Conservation (phyloP, 352 stramenopile genomes). For the Thraustotheca clavata region DNA sequence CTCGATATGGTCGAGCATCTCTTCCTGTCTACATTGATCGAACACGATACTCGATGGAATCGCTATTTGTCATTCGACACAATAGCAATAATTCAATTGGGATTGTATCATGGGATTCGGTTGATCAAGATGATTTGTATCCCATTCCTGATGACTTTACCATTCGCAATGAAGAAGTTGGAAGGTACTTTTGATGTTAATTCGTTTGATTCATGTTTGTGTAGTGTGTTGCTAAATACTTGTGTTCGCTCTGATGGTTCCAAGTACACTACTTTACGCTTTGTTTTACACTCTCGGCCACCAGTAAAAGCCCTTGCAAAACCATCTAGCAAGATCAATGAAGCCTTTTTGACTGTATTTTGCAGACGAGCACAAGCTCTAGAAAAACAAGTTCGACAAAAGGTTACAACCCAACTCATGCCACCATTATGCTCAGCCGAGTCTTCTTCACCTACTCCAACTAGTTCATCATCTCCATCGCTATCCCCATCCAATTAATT, state of each 20-base stretch:
- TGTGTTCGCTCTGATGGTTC: conserved; percentile 47
- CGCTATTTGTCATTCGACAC: conserved; percentile 62
- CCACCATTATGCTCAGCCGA: neutral
- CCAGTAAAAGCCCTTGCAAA: conserved; percentile 55
- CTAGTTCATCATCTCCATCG: neutral
- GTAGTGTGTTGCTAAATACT: conserved; percentile 31
- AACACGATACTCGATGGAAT: conserved; percentile 62
- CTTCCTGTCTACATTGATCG: conserved; percentile 51
- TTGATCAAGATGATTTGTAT: conserved; percentile 60
- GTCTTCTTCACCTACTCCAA: neutral
- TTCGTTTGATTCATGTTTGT: neutral
- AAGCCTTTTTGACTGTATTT: conserved; percentile 69
- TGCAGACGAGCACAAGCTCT: conserved; percentile 66
- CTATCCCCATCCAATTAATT: too few species aligned
- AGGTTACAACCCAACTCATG: too few species aligned
- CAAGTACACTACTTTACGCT: conserved; percentile 42
- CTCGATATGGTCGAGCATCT: conserved; percentile 69
- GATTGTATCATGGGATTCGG: conserved; percentile 65
- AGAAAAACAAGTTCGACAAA: conserved; percentile 29
- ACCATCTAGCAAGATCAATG: conserved; percentile 58
- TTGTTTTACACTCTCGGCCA: conserved; percentile 59
- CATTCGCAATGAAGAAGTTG: conserved; percentile 69
- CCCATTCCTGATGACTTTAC: conserved; percentile 42
- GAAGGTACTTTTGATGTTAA: conserved; percentile 37
- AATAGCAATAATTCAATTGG: conserved; percentile 39